These are phyloP conservation scores for Gossypium davidsonii DNA, from an alignment of 441 rosid species.

Conservation along the genomic window DNA sequence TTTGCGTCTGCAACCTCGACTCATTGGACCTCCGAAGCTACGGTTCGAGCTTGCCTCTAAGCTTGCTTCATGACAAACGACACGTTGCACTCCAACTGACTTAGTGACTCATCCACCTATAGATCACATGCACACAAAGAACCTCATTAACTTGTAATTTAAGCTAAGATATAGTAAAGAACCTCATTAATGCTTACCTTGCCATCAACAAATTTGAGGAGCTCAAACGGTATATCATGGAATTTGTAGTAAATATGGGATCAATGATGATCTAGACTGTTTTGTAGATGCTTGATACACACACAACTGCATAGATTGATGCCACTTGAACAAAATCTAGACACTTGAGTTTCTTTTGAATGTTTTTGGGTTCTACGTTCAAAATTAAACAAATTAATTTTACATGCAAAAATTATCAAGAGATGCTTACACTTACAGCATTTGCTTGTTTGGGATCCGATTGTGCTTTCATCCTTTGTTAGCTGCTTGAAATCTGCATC, in stretches of 20 bases:
- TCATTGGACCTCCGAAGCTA: constrained; percentile 44
- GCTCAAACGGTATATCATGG: constrained; percentile 37
- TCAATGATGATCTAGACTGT: constrained; percentile 37
- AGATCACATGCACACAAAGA: neutral
- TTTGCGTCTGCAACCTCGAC: constrained; percentile 37
- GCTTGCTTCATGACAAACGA: constrained; percentile 47
- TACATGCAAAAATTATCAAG: neutral
- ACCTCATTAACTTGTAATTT: neutral
- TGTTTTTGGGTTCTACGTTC: constrained; percentile 11
- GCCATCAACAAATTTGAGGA: constrained; percentile 47
- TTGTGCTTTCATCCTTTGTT: constrained; percentile 24
- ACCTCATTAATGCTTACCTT: constrained; percentile 27
- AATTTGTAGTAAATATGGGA: constrained; percentile 40
- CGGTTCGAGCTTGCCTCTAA: constrained; percentile 38
- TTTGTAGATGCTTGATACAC: constrained; percentile 35
- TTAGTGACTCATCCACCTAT: constrained; percentile 45
- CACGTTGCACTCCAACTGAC: constrained; percentile 36
- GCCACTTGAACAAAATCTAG: constrained; percentile 42
- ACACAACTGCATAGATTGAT: constrained; percentile 28
- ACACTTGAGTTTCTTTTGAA: constrained; percentile 33
- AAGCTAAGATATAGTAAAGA: neutral
- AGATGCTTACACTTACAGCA: constrained; percentile 24
- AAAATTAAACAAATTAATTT: neutral
- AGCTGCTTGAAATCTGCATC: constrained; percentile 32
- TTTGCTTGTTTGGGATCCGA: constrained; percentile 27